Evolutionary conservation across 2,329 filamentous ascomycete genomes (phyloP).

Genomic region (Mycosphaerelloides madeirae): DNA sequence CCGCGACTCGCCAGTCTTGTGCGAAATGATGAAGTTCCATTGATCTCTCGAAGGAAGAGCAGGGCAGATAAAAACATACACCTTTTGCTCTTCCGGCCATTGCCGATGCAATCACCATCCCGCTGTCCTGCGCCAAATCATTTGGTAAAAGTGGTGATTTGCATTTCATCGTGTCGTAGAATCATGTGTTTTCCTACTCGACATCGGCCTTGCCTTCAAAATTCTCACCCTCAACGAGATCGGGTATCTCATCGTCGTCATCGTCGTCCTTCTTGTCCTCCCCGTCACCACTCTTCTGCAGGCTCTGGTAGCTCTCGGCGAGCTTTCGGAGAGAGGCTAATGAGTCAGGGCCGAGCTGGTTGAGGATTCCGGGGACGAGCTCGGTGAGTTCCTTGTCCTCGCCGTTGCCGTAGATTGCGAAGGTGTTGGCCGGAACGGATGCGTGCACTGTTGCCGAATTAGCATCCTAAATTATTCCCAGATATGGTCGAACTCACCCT

Average conservation of each 20-base stretch:
- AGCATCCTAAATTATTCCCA: neutral
- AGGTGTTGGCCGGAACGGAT: conserved; percentile 95
- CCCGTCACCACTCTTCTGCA: conserved; percentile 87
- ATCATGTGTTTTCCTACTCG: conserved; percentile 56
- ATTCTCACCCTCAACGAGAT: conserved; percentile 94
- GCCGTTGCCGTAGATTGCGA: conserved; percentile 97
- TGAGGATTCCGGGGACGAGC: conserved; percentile 97
- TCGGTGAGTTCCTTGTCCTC: conserved; percentile 99
- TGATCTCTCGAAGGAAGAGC: neutral
- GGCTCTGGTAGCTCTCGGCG: conserved; percentile 97
- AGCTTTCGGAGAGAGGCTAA: conserved; percentile 96
- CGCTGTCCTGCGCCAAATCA: conserved; percentile 2
- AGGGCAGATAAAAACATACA: conserved; percentile 1
- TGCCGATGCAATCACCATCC: conserved; percentile 3
- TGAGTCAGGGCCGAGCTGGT: conserved; percentile 98
- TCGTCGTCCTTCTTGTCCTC: conserved; percentile 60
- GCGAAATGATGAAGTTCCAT: conserved; percentile 5
- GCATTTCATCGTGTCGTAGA: neutral
- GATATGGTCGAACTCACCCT: conserved; percentile 61
- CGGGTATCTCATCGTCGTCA: conserved; percentile 88
- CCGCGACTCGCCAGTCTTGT: conserved; percentile 3
- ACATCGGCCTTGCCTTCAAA: conserved; percentile 86
- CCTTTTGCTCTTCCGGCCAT: conserved; percentile 5
- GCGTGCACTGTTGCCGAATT: conserved; percentile 68
- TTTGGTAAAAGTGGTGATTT: conserved; percentile 3